Evolutionary conservation across 345 rosid species (phyloP).

Genomic region (Dipteronia dyeriana): DNA sequence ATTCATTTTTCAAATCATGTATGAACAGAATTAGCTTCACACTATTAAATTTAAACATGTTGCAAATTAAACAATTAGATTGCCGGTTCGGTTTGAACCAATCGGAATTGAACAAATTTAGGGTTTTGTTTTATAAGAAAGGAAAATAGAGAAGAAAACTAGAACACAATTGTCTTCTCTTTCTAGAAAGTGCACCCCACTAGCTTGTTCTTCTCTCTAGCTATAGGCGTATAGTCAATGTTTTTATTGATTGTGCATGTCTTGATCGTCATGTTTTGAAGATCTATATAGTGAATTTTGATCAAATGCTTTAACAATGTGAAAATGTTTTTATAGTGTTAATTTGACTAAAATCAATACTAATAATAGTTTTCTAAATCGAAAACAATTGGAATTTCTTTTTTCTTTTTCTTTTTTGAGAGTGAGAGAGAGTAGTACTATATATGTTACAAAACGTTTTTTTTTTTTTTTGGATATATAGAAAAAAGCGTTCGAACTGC

Average conservation of each 20-base stretch:
- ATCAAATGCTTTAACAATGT: background rate
- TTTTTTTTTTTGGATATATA: no score
- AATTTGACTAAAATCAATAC: background rate
- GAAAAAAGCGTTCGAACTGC: background rate
- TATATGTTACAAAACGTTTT: no score
- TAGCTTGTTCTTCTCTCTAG: background rate
- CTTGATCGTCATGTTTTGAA: background rate
- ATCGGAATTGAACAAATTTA: background rate
- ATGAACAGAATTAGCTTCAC: background rate
- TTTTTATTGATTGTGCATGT: background rate
- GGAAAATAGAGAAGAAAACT: background rate
- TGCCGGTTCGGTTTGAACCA: background rate
- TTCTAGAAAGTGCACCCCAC: no score
- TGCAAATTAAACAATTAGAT: background rate
- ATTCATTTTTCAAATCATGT: no score
- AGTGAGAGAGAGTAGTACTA: no score
- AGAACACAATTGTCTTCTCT: background rate
- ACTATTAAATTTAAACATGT: background rate
- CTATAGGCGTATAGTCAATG: background rate
- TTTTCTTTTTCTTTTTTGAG: background rate
- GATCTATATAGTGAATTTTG: background rate
- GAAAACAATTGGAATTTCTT: background rate
- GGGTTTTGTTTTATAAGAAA: background rate
- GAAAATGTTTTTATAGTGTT: background rate
- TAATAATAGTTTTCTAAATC: background rate